Evolutionary conservation across 2,329 filamentous ascomycete genomes (phyloP), one percentile per base, ranked within the genome.

Genomic region (Fusarium annulatum): DNA sequence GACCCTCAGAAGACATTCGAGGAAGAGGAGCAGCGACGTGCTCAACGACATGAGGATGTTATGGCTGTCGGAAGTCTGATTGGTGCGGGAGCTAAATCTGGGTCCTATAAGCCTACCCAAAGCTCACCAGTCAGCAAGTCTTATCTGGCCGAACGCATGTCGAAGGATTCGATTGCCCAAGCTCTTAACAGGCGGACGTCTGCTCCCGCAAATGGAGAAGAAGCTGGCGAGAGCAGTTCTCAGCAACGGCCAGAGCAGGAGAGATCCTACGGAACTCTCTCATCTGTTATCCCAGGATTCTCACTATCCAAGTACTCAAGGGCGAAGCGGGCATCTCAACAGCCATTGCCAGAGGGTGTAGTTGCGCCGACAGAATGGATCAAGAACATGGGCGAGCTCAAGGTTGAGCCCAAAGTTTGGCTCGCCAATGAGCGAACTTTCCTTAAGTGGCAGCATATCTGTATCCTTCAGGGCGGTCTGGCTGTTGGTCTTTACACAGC

Each of bases 351-450:
- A 1, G 93, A 95, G 33, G 96, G 96, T 38, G 94, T 99, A n/a
- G 89, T 89, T 28, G 91, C 97, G 79, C 96, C 96, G 4, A 90
- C 89, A 14, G 88, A 91, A 74, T 97, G 96, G 91, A 94, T 99
- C 86, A 99, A 99, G 86, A 97, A 99, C 83, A 89, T 93, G 39
- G 96, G 96, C 7, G 93, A 95, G 41, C 89, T 98, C 73, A 93
- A 95, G 80, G 94, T 99, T 64, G 96, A 99, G 85, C 95, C 94
- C 70, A 99, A 99, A 84, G 96, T 99, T 36, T 99, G 96, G 96
- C 91, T 99, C 64, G 96, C 96, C 61, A 99, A 99, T 83, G 96
- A 99, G 84, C 92, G 96, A 70, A 99, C 96, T 0, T 99, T 98
- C 81, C 92, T 99, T 82, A 98, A 98, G 83, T 99, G 96, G 96